Percentiles rank a stretch among this genome's conserved stretches.
phyloP scores from a whole-genome alignment of 2,329 filamentous ascomycete species.

The Sporothrix luriei region DNA sequence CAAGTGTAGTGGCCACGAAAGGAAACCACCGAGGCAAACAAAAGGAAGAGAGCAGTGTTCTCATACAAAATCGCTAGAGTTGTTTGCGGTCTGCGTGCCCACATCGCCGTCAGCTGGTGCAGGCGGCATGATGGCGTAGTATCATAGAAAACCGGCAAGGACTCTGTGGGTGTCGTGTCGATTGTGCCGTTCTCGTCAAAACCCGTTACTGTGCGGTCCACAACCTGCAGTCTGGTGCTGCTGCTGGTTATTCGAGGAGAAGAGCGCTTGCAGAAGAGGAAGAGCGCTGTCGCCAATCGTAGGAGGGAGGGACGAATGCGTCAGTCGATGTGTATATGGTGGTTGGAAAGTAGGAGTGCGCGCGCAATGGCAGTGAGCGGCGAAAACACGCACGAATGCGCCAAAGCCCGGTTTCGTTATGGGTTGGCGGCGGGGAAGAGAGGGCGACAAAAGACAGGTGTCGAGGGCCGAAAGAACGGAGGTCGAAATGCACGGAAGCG shows the following conservation, averaged over 20 bases:
- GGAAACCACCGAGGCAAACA: neutral
- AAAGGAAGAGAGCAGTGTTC: slow-evolving; percentile 40
- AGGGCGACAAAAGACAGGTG: neutral
- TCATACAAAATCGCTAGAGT: slow-evolving; percentile 92
- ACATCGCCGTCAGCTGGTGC: slow-evolving; percentile 45
- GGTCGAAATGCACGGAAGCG: slow-evolving; percentile 3
- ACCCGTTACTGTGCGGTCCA: neutral
- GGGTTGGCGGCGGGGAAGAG: neutral
- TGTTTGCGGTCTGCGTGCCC: slow-evolving; percentile 60
- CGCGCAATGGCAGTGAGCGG: slow-evolving; percentile 24
- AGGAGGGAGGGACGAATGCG: neutral
- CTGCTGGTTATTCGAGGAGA: neutral
- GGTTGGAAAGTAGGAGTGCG: slow-evolving; percentile 1
- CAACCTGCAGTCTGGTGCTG: neutral
- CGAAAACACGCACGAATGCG: slow-evolving; percentile 11
- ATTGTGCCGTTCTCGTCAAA: neutral
- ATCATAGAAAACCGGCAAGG: slow-evolving; percentile 35
- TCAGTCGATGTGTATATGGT: neutral
- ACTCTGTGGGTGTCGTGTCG: neutral
- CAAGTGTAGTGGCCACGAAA: neutral
- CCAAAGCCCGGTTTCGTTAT: slow-evolving; percentile 9
- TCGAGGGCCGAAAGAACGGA: neutral
- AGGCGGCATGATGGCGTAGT: slow-evolving; percentile 37
- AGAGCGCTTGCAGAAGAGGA: neutral
- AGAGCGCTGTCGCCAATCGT: neutral